Percentiles rank a stretch among this genome's conserved stretches.
These are phyloP conservation scores for Aphanoascus verrucosus DNA, from an alignment of 2,329 filamentous ascomycete genomes.

Conservation along the genomic window DNA sequence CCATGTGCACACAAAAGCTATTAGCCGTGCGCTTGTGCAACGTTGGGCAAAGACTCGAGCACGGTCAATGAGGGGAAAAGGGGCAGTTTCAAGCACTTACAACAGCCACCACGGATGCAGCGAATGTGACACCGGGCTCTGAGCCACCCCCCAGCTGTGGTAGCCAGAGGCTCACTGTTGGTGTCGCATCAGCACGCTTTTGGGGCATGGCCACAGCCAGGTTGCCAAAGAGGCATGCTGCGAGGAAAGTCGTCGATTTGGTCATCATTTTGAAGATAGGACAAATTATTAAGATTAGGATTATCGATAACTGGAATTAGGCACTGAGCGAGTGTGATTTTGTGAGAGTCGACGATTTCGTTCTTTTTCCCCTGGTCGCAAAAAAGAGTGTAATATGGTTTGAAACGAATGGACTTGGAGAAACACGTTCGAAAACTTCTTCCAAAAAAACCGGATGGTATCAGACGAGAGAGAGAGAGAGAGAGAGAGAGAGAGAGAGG, in stretches of 20 bases:
- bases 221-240: background rate
- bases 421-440: too few relatives aligned
- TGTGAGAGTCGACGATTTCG: too few relatives aligned
- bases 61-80: background rate
- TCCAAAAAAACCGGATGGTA: too few relatives aligned
- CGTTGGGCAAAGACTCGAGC: background rate
- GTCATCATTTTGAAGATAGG: background rate
- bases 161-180: slow-evolving; percentile 3
- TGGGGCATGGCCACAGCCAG: background rate
- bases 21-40: background rate
- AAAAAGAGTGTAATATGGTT: too few relatives aligned
- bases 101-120: slow-evolving; percentile 1
- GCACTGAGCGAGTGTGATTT: too few relatives aligned
- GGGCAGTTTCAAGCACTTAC: background rate
- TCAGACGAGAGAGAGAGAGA: too few relatives aligned
- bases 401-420: too few relatives aligned
- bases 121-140: background rate
- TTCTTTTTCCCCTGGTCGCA: too few relatives aligned
- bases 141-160: background rate
- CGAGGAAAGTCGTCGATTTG: slow-evolving; percentile 3
- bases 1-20: background rate
- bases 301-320: too few relatives aligned
- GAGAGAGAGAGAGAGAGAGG: too few relatives aligned
- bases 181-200: background rate
- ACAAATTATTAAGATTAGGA: too few relatives aligned